Conservation (phyloP, 306 rosid species). For the Fragaria nilgerrensis region DNA sequence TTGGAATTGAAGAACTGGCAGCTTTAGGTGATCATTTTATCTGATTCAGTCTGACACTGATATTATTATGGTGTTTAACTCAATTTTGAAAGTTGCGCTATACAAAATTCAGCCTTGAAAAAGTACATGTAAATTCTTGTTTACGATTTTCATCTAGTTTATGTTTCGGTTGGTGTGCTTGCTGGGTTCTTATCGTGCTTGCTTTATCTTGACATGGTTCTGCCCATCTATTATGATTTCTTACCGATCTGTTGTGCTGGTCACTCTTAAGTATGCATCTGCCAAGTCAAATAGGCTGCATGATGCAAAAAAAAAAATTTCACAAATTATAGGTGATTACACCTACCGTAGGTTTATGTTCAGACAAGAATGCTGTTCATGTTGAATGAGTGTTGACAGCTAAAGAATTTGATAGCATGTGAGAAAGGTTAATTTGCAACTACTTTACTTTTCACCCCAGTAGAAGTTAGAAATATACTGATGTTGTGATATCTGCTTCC, state of each 20-base stretch:
- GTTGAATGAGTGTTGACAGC: not conserved
- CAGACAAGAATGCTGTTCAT: not conserved
- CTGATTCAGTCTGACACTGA: not conserved
- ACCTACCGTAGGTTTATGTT: not conserved
- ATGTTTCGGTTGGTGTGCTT: not conserved
- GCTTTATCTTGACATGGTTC: conserved; percentile 1
- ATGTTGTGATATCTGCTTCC: not conserved
- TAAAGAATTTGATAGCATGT: conserved; percentile 91
- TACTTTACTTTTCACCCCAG: conserved; percentile 8
- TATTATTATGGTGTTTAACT: not conserved
- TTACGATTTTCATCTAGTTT: not conserved
- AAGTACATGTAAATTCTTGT: not conserved
- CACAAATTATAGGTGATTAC: not conserved
- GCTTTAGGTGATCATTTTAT: conserved; percentile 66
- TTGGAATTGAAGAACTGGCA: conserved; percentile 85
- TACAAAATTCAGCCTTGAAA: not conserved
- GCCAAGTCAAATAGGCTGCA: not conserved
- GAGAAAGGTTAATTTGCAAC: conserved; percentile 78
- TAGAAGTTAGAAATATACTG: conserved; percentile 20
- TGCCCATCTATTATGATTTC: not conserved
- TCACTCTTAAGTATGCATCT: not conserved
- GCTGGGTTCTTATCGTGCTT: not conserved
- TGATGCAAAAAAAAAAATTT: not conserved
- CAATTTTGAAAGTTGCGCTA: not conserved
- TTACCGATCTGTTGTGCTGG: not conserved